Base-by-base conservation (phyloP, 352 stramenopile species). In the Thalassiosira delicatula region DNA sequence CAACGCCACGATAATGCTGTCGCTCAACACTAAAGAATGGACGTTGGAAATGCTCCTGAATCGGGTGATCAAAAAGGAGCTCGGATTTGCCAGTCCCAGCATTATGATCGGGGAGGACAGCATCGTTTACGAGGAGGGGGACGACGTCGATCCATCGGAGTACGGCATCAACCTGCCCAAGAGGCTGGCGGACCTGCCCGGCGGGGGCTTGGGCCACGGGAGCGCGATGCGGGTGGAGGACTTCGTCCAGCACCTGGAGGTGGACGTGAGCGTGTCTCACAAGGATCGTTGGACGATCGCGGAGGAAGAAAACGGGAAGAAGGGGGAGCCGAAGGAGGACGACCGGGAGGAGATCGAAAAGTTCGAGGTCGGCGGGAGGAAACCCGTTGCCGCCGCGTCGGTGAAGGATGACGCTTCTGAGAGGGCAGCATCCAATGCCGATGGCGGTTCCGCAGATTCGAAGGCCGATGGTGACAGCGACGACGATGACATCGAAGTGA, bases 51-150 rank as follows among this genome's bases (percentile, higher is more conserved):
- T 81, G 23, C 85, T 96, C 8, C 71, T 96, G 5, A 67, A 87
- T 27, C 66, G 62, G 1, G 83, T 96, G 29, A 70, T 96, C 21
- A 94, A 94, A 72, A 82, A 87, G 21, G 74, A 89, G 63, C 81
- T 96, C 7, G 92, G 91, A 51, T 95, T 96, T 76, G 79, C 88
- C 32, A 83, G 90, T 65, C 94, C 94, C 12, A 94, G 40, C 92
- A 49, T 83, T 19, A 76, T 91, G 49, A 67, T 93, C 21, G 76
- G 87, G 7, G 82, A 74, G 32, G 84, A 91, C n/a, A n/a, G n/a
- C 71, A 88, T 92, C 42, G 83, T 98, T 37, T 98, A 98, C 87
- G 96, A 98, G 85, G 96, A 98, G 89, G 97, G 96, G 25, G 96
- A 98, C 40, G 96, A 87, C 73, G 83, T 88, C 21, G 90, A 93